Percentiles rank a stretch among this genome's conserved stretches.
These are phyloP conservation scores for Calocybe gangraenosa DNA, from an alignment of 768 basidiomycete genomes.

Conservation along the genomic window DNA sequence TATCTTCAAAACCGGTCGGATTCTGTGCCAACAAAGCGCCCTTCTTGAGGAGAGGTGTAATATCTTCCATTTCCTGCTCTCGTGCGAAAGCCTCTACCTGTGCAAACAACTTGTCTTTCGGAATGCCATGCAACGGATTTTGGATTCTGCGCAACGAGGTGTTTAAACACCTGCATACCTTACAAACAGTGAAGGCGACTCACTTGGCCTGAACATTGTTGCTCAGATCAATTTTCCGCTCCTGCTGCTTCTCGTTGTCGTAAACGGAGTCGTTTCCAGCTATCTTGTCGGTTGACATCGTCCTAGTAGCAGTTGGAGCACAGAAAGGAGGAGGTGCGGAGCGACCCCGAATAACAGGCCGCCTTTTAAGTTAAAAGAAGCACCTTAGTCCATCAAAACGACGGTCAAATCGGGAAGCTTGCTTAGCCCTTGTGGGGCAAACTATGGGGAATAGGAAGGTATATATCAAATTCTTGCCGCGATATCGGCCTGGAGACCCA, in stretches of 20 bases:
- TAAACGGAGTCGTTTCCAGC: background rate
- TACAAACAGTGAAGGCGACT: conserved; percentile 4
- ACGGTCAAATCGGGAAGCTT: conserved; percentile 10
- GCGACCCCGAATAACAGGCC: background rate
- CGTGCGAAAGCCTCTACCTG: conserved; percentile 60
- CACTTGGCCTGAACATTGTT: conserved; percentile 41
- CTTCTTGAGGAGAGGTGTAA: conserved; percentile 49
- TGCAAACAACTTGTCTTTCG: conserved; percentile 52
- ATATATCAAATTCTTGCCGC: too few species aligned
- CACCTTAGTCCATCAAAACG: conserved; percentile 10
- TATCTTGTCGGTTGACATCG: conserved; percentile 25
- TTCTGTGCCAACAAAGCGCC: conserved; percentile 74
- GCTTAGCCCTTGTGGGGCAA: too few species aligned
- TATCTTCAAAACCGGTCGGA: conserved; percentile 43
- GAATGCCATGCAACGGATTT: conserved; percentile 50
- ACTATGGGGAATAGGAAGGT: too few species aligned
- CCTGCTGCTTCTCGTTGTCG: conserved; percentile 23
- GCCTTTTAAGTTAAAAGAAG: conserved; percentile 8
- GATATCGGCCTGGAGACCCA: too few species aligned
- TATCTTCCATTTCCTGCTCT: conserved; percentile 42
- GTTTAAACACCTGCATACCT: background rate
- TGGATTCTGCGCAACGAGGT: conserved; percentile 32
- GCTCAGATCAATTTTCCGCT: conserved; percentile 24
- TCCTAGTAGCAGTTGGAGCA: conserved; percentile 10
- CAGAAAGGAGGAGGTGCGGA: conserved; percentile 10